These are phyloP conservation scores for Candida peoriensis DNA, from an alignment of 805 yeast genomes.

Conservation along the genomic window DNA sequence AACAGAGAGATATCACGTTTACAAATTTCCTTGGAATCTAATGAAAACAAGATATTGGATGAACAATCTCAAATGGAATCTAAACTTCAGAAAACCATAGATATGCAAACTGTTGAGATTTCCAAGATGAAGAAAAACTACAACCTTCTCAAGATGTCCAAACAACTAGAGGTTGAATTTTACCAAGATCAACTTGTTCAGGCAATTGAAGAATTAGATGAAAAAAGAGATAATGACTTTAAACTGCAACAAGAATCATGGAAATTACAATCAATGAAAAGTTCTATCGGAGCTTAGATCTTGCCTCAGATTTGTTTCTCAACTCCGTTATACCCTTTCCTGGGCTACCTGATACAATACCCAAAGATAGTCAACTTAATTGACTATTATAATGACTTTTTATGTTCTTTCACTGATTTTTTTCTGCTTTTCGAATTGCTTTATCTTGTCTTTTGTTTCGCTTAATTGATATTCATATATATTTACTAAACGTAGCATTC, in stretches of 20 bases:
- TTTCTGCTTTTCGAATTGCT: too few relatives aligned
- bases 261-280: too few relatives aligned
- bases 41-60: background rate
- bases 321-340: background rate
- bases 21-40: background rate
- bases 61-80: background rate
- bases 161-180: conserved; percentile 9
- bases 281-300: background rate
- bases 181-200: conserved; percentile 13
- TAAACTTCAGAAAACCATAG: conserved; percentile 7
- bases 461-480: too few relatives aligned
- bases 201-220: conserved; percentile 12
- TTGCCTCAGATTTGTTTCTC: background rate
- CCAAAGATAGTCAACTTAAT: too few relatives aligned
- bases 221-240: conserved; percentile 16
- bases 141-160: background rate
- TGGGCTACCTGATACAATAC: too few relatives aligned
- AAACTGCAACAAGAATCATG: conserved; percentile 14
- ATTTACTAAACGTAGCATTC: too few relatives aligned
- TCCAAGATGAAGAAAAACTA: conserved; percentile 6
- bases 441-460: too few relatives aligned
- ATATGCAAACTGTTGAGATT: conserved; percentile 5
- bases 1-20: background rate
- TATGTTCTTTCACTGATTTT: background rate
- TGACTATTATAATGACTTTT: too few relatives aligned